These are phyloP conservation scores for Tuctoria greenei DNA, from an alignment of 176 grass and related monocot species.

Conservation along the genomic window DNA sequence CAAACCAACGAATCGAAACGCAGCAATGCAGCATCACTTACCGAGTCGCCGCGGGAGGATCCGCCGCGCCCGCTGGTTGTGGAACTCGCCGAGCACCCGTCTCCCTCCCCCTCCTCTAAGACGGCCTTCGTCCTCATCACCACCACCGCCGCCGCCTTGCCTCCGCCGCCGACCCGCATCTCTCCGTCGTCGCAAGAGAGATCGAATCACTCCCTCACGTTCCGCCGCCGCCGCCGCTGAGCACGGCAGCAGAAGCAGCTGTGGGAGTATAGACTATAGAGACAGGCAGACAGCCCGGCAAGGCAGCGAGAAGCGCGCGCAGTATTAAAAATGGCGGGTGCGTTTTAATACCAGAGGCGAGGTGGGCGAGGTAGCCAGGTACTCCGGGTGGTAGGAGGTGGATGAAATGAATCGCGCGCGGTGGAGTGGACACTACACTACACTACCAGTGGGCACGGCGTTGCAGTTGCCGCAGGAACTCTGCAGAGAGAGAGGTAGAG, in stretches of 20 bases:
- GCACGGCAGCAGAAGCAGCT: not conserved
- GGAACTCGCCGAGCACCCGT: conserved; percentile 28
- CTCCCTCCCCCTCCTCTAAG: not conserved
- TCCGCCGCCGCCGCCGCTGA: not conserved
- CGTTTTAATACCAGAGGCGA: conserved; percentile 35
- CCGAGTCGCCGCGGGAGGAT: conserved; percentile 39
- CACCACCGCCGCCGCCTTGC: not conserved
- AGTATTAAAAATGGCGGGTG: conserved; percentile 54
- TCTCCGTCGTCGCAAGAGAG: not conserved
- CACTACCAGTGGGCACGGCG: not conserved
- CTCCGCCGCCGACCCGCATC: conserved; percentile 21
- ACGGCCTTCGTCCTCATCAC: not conserved
- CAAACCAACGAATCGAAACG: not conserved
- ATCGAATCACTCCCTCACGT: not conserved
- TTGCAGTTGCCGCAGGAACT: not conserved
- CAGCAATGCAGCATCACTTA: conserved; percentile 20
- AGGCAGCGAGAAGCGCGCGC: conserved; percentile 18
- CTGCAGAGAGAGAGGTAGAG: not conserved
- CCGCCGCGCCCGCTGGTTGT: conserved; percentile 27
- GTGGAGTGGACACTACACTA: not conserved
- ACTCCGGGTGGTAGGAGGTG: conserved; percentile 20
- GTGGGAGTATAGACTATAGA: not conserved
- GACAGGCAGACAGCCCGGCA: not conserved
- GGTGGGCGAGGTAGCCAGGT: conserved; percentile 17
- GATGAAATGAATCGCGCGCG: conserved; percentile 34